Percentiles rank a stretch among this genome's conserved stretches.
These are phyloP conservation scores for Candida adriatica DNA, from an alignment of 805 yeast species.

Conservation along the genomic window DNA sequence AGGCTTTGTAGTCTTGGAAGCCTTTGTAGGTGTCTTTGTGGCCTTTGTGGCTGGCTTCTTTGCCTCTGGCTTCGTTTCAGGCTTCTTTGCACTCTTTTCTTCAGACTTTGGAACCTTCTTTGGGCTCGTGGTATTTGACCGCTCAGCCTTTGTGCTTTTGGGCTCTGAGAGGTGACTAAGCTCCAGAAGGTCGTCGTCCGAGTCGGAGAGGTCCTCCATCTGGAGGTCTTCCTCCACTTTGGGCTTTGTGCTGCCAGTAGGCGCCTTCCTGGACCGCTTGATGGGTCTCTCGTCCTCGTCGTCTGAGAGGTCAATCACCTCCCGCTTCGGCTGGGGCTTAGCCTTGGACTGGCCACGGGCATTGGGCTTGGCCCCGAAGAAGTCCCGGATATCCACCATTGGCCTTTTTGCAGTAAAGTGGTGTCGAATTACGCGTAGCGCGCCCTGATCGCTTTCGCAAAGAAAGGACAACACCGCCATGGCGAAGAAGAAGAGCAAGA, in stretches of 20 bases:
- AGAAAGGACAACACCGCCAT: no score
- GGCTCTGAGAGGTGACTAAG: no score
- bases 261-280: constrained; percentile 4
- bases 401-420: no score
- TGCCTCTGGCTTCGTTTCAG: no score
- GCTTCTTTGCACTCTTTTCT: constrained; percentile 4
- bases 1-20: neutral
- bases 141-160: no score
- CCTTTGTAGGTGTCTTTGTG: constrained; percentile 6
- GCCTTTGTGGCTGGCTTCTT: constrained; percentile 2
- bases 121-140: no score
- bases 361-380: constrained; percentile 25
- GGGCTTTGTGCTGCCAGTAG: constrained; percentile 9
- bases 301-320: constrained; percentile 23
- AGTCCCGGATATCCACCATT: constrained; percentile 36
- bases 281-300: constrained; percentile 20
- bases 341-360: no score
- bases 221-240: neutral
- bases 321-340: constrained; percentile 8
- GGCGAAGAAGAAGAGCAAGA: constrained; percentile 19
- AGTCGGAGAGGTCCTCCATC: constrained; percentile 18
- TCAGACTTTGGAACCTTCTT: no score
- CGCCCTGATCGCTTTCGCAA: no score
- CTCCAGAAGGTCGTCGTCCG: constrained; percentile 10
- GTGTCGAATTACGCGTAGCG: no score